Conservation (phyloP, 2,329 filamentous ascomycete genomes). For the Apiospora kogelbergensis region DNA sequence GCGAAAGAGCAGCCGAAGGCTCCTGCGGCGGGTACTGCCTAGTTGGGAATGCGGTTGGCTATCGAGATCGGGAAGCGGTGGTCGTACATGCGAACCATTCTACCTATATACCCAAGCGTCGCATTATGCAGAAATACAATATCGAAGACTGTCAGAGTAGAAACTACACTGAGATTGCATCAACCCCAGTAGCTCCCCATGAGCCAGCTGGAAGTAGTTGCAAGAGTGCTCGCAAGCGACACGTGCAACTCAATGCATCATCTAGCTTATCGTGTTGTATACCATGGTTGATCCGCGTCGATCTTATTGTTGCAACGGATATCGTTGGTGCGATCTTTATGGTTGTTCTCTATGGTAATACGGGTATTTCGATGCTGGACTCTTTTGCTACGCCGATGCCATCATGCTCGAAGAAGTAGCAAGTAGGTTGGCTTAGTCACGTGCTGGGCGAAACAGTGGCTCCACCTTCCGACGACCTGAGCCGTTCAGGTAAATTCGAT, state of each 20-base stretch:
- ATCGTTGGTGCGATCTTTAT: not conserved
- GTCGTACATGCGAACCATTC: not conserved
- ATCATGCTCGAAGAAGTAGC: not conserved
- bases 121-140: not conserved
- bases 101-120: not conserved
- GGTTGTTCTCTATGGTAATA: not conserved
- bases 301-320: not conserved
- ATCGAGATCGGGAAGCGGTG: not conserved
- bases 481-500: too few relatives aligned
- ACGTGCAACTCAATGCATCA: not conserved
- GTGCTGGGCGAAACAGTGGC: not conserved
- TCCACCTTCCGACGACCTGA: too few relatives aligned
- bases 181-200: not conserved
- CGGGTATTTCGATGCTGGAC: not conserved
- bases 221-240: not conserved
- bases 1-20: constrained; percentile 39
- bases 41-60: not conserved
- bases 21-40: constrained; percentile 3
- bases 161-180: not conserved
- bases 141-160: not conserved
- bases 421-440: not conserved
- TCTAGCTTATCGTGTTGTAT: not conserved
- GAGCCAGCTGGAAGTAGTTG: not conserved
- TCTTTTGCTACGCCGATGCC: not conserved
- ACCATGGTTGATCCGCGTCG: not conserved